A percentile compares a stretch with the other conserved stretches of the same genome.
Conservation (phyloP, 1,284 basidiomycete genomes). For the Acaromyces ingoldii region DNA sequence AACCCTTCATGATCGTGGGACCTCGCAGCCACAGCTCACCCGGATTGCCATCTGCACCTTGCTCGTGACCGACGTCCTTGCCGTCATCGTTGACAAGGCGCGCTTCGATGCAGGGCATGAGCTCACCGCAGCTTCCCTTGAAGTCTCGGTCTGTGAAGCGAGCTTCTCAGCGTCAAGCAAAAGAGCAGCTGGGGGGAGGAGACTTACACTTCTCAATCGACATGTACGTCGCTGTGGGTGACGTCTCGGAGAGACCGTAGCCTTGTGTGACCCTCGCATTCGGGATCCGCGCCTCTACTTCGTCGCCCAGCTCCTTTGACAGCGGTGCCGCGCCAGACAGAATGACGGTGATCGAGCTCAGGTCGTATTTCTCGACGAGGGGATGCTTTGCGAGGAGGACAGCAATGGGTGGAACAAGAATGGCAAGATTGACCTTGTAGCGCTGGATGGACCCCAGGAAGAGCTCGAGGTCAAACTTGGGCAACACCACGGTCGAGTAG, state of each 20-base stretch:
- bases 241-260: slow-evolving; percentile 75
- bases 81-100: slow-evolving; percentile 63
- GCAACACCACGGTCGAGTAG: slow-evolving; percentile 63
- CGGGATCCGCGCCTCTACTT: slow-evolving; percentile 58
- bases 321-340: slow-evolving; percentile 79
- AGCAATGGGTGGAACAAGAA: slow-evolving; percentile 80
- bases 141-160: too few species aligned
- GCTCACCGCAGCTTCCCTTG: slow-evolving; percentile 57
- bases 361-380: slow-evolving; percentile 67
- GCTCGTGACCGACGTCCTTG: slow-evolving; percentile 48
- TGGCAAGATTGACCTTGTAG: slow-evolving; percentile 62
- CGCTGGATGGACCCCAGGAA: slow-evolving; percentile 66
- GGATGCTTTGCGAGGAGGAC: slow-evolving; percentile 70
- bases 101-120: slow-evolving; percentile 73
- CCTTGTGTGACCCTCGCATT: slow-evolving; percentile 50
- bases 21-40: slow-evolving; percentile 80
- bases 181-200: too few species aligned
- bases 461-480: slow-evolving; percentile 67
- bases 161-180: too few species aligned
- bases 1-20: slow-evolving; percentile 64
- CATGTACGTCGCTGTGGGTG: slow-evolving; percentile 56
- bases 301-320: slow-evolving; percentile 61
- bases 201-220: slow-evolving; percentile 19
- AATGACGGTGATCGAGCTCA: slow-evolving; percentile 62
- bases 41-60: slow-evolving; percentile 58